Conservation (phyloP, 139 green algal species). For the Picochlorum sp. region DNA sequence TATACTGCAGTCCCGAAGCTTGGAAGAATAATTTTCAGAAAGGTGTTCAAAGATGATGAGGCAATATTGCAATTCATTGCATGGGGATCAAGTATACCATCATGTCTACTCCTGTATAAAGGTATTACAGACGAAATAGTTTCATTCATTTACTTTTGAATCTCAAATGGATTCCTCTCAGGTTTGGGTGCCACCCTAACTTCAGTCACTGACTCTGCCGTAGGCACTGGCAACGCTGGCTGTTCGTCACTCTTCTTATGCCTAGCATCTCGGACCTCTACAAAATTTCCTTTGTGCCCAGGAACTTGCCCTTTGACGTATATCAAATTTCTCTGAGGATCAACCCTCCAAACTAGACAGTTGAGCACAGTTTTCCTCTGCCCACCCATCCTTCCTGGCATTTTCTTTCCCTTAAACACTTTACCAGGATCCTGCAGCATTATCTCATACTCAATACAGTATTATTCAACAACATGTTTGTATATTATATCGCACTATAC, state of each 20-base stretch:
- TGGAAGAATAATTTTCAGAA: too few relatives aligned
- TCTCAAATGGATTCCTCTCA: conserved; percentile 15
- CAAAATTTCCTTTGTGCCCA: conserved; percentile 67
- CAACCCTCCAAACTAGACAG: conserved; percentile 60
- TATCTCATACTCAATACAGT: too few relatives aligned
- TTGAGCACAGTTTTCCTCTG: conserved; percentile 64
- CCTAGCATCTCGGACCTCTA: conserved; percentile 64
- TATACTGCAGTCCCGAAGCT: too few relatives aligned
- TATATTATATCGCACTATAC: background rate
- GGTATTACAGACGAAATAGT: background rate
- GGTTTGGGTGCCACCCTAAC: conserved; percentile 5
- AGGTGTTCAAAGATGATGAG: too few relatives aligned
- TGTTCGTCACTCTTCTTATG: conserved; percentile 24
- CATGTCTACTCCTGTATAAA: background rate
- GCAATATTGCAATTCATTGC: too few relatives aligned
- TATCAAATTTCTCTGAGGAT: conserved; percentile 80
- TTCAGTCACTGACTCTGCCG: background rate
- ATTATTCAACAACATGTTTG: too few relatives aligned
- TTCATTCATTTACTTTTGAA: background rate
- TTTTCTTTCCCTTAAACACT: conserved; percentile 97
- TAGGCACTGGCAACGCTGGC: conserved; percentile 24
- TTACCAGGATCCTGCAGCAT: conserved; percentile 76
- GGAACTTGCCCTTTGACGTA: conserved; percentile 90
- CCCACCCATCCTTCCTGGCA: conserved; percentile 88
- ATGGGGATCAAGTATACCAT: too few relatives aligned